phyloP scores from a whole-genome alignment of 2,329 filamentous ascomycete species.

The Didymella glomerata region DNA sequence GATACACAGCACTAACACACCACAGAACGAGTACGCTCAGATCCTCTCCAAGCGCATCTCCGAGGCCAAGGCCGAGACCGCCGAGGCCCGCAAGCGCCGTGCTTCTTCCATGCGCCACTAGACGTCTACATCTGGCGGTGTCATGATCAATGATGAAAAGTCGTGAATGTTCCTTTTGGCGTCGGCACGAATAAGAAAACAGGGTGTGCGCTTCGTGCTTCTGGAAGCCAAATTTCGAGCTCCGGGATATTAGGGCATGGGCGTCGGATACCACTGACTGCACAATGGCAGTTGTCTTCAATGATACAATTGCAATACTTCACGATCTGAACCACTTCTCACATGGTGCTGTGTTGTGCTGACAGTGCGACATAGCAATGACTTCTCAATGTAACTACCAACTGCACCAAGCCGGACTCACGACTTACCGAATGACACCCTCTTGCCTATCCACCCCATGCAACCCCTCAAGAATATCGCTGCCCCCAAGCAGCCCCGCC shows the following conservation, averaged over 20 bases:
- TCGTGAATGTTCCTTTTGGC: conserved; percentile 50
- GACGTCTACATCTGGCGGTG: conserved; percentile 25
- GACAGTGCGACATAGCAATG: conserved; percentile 3
- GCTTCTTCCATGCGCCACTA: conserved; percentile 74
- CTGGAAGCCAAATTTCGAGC: conserved; percentile 39
- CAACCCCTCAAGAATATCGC: conserved; percentile 82
- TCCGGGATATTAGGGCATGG: conserved; percentile 47
- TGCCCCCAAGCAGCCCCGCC: conserved; percentile 72
- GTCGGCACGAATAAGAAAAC: conserved; percentile 45
- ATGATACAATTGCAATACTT: conserved; percentile 51
- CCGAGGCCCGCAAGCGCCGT: conserved; percentile 94
- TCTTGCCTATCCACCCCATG: conserved; percentile 80
- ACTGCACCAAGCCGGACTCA: background rate
- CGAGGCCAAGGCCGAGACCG: conserved; percentile 94
- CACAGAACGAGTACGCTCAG: conserved; percentile 93
- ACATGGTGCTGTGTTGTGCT: background rate
- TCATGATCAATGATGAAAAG: conserved; percentile 44
- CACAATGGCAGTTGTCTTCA: conserved; percentile 47
- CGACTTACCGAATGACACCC: conserved; percentile 50
- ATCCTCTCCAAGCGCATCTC: conserved; percentile 95
- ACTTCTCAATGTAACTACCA: background rate
- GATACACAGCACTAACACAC: conserved; percentile 21
- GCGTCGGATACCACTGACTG: conserved; percentile 48
- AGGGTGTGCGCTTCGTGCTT: conserved; percentile 44
- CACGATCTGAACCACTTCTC: conserved; percentile 26